Evolutionary conservation across 2,329 filamentous ascomycete species (phyloP), one percentile per base, ranked within the genome.

Genomic region (Sarocladiaceae sp.): DNA sequence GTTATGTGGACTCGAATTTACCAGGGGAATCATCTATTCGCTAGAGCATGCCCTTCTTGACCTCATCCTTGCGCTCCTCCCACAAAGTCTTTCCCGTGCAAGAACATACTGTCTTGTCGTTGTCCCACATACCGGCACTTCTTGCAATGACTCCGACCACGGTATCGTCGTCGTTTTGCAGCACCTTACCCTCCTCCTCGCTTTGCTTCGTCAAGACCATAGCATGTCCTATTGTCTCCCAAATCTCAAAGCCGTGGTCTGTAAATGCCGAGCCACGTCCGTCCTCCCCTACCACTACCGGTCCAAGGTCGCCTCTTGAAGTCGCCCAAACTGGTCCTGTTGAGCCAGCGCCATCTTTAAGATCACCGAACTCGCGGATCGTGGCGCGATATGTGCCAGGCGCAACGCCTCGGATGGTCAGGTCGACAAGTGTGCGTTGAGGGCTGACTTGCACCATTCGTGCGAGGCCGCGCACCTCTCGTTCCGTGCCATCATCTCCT

Each of bases 101-200:
- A 46, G 91, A 96, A 69, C 94, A 99, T 5, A 99, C 93, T 42
- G 89, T 96, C 79, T 97, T 99, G 67, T 97, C 90, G 62, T 99
- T 96, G 68, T 97, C 93, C 94, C 94, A 99, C 56, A 96, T 87
- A n/a, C 94, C 94, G 15, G 94, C 93, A 69, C 92, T 97, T 65
- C 94, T 79, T 47, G 94, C 94, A 71, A 99, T 90, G 50, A 99
- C 92, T 8, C 94, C 94, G 2, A 96, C 89, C 49, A 97, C 75
- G 18, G 91, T 96, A 66, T 95, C 83, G 52, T 84, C 79, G 64
- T 96, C 89, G 59, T 96, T 92, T 61, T 78, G 77, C 60, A 86
- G 71, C 64, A 80, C 77, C 40, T 44, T 44, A 3, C 40, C 40
- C 52, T 75, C 75, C 53, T 74, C 74, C 59, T 84, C 80, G 54